A percentile compares a stretch with the other conserved stretches of the same genome.
phyloP scores from a whole-genome alignment of 2,329 filamentous ascomycete genomes.

The Cladophialophora yegresii region DNA sequence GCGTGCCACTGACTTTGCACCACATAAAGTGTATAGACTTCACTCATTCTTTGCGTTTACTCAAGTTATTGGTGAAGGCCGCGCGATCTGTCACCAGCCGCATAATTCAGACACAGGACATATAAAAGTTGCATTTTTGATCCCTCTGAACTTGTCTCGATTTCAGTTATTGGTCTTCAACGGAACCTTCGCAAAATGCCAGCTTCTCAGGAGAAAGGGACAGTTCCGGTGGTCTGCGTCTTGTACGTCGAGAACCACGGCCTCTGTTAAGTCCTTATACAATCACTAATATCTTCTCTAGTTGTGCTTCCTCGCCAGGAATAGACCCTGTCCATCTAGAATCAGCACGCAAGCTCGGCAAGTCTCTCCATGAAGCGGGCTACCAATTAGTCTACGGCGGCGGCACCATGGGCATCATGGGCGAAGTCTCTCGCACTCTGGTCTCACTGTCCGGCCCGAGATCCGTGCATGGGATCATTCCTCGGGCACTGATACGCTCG shows the following conservation, averaged over 20 bases:
- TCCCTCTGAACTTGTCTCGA: background rate
- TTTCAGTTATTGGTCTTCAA: background rate
- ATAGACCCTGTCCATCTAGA: constrained; percentile 72
- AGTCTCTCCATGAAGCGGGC: constrained; percentile 71
- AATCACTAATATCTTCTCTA: constrained; percentile 40
- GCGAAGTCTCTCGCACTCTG: constrained; percentile 83
- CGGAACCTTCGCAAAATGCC: constrained; percentile 1
- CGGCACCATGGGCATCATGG: constrained; percentile 93
- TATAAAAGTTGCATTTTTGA: background rate
- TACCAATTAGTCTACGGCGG: constrained; percentile 91
- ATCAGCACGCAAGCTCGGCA: constrained; percentile 74
- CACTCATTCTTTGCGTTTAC: background rate
- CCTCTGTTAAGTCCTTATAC: background rate
- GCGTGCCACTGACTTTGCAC: background rate
- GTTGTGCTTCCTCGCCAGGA: constrained; percentile 79
- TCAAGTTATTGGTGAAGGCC: background rate
- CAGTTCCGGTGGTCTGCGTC: constrained; percentile 75
- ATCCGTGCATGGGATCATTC: constrained; percentile 91
- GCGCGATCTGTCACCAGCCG: background rate
- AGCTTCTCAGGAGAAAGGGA: constrained; percentile 61
- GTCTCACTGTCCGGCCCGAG: constrained; percentile 78
- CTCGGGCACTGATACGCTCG: constrained; percentile 75
- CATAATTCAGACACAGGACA: background rate
- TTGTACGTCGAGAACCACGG: constrained; percentile 58
- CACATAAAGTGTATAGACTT: constrained; percentile 7